phyloP scores from a whole-genome alignment of 2,329 filamentous ascomycete genomes.

The Penicillium hordei region DNA sequence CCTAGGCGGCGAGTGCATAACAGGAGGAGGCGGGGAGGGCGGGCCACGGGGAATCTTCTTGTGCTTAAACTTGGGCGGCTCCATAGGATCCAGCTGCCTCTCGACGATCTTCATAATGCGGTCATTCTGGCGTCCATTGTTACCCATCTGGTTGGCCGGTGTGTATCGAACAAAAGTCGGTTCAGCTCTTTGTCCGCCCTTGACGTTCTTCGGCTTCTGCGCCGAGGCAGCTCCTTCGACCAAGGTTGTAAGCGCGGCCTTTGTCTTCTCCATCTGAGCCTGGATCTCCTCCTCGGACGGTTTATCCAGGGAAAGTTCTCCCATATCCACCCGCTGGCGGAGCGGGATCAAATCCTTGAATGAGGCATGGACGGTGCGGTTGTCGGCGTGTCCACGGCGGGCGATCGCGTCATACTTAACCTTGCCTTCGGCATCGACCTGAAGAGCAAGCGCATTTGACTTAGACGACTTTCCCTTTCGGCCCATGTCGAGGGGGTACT shows the following conservation, averaged over 20 bases:
- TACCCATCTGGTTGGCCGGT: slow-evolving; percentile 95
- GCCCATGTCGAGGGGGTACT: slow-evolving; percentile 96
- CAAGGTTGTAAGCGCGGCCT: slow-evolving; percentile 76
- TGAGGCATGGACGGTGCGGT: slow-evolving; percentile 84
- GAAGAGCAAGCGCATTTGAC: slow-evolving; percentile 87
- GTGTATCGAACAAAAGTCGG: slow-evolving; percentile 95
- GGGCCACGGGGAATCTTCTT: slow-evolving; percentile 96
- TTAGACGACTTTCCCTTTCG: slow-evolving; percentile 66
- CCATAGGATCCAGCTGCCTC: slow-evolving; percentile 89
- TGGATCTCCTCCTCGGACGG: slow-evolving; percentile 82
- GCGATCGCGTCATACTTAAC: slow-evolving; percentile 97
- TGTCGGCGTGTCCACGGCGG: slow-evolving; percentile 78
- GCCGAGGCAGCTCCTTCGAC: slow-evolving; percentile 83
- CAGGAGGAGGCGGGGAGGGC: slow-evolving; percentile 85
- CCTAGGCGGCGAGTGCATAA: slow-evolving; percentile 91
- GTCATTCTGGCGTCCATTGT: slow-evolving; percentile 79
- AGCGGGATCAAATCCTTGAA: slow-evolving; percentile 97
- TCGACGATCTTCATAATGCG: slow-evolving; percentile 99
- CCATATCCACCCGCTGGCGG: slow-evolving; percentile 86
- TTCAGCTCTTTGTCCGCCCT: slow-evolving; percentile 74
- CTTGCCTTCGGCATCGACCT: slow-evolving; percentile 87
- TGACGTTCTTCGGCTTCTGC: slow-evolving; percentile 95
- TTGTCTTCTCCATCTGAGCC: slow-evolving; percentile 82
- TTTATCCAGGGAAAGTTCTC: slow-evolving; percentile 81
- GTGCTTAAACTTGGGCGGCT: slow-evolving; percentile 97